Base-by-base conservation (phyloP, 768 basidiomycete genomes). In the Mycena metata region DNA sequence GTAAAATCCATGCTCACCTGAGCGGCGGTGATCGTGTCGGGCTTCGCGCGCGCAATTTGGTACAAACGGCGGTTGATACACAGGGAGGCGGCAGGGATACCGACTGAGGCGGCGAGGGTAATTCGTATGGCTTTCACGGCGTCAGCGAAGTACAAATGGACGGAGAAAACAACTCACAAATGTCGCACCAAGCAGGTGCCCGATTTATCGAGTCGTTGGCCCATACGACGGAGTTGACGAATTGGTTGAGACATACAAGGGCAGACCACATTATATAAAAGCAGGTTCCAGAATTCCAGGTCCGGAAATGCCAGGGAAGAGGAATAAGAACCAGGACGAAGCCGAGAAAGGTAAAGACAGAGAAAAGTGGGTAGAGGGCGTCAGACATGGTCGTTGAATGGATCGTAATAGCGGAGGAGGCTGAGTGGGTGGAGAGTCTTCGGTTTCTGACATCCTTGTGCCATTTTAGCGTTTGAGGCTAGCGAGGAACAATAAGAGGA, bases 111-210 rank as follows among this genome's bases (percentile, higher is more conserved):
- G 7, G 82, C 88, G 23, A 89, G 70, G 21, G 80, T 78, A 19
- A 90, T 71, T 52, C 84, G 85, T 1, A 82, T 81, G n/a, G 85
- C 89, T 89, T 39, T n/a, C 30, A 72, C 60, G 11, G 66, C 64
- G 3, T 73, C 70, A 23, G 76, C 15, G 1, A 69, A 65, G 3
- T 75, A 42, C 5, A 36, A 64, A 13, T 45, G 43, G n/a, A 30
- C 30, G 70, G 10, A 15, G 13, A n/a, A 17, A 46, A 24, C 12
- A 30, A 74, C 79, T 49, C 49, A 91, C 91, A 78, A 17, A 92
- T 90, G 62, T 91, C 91, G 69, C 90, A 91, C 88, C 88, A 91
- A 3, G 88, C 78, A 0, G 87, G 88, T 0, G 83, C 79, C 19
- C 24, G 58, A 66, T 86, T 79, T 6, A 75, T 61, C 9, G 76